Evolutionary conservation across 257 asterid species (phyloP).

Genomic region (Eustoma russellianum): DNA sequence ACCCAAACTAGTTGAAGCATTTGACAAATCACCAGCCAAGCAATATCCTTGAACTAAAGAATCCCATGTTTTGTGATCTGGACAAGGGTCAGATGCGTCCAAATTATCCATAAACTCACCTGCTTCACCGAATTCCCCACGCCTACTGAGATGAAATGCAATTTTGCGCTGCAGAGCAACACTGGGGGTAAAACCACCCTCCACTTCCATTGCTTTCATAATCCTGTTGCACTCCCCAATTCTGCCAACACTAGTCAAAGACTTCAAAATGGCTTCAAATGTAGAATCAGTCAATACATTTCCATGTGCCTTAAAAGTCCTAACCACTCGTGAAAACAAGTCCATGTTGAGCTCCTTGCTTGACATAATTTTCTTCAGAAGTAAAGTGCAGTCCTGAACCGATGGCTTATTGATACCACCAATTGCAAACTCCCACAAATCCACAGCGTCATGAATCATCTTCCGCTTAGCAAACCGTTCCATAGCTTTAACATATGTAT

Average conservation of each 20-base stretch:
- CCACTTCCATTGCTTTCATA: slow-evolving; percentile 40
- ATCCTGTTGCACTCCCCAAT: slow-evolving; percentile 45
- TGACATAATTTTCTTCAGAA: slow-evolving; percentile 66
- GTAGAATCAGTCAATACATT: slow-evolving; percentile 38
- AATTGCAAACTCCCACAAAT: slow-evolving; percentile 69
- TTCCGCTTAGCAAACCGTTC: slow-evolving; percentile 38
- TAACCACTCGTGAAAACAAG: slow-evolving; percentile 45
- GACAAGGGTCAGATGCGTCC: slow-evolving; percentile 14
- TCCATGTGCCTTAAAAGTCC: slow-evolving; percentile 46
- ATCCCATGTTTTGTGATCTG: slow-evolving; percentile 35
- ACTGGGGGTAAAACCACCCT: slow-evolving; percentile 45
- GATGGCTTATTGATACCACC: slow-evolving; percentile 53
- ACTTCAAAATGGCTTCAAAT: slow-evolving; percentile 50
- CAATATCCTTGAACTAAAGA: slow-evolving; percentile 63
- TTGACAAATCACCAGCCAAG: slow-evolving; percentile 41
- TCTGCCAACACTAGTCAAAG: slow-evolving; percentile 69
- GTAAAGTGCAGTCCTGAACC: slow-evolving; percentile 48
- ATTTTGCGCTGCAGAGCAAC: slow-evolving; percentile 30
- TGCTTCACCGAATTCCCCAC: slow-evolving; percentile 35
- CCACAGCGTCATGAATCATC: slow-evolving; percentile 67
- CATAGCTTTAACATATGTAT: slow-evolving; percentile 31
- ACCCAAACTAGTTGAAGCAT: slow-evolving; percentile 37
- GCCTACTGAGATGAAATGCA: slow-evolving; percentile 47
- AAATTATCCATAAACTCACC: slow-evolving; percentile 29
- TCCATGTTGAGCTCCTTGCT: slow-evolving; percentile 63